A percentile compares a stretch with the other conserved stretches of the same genome.
Conservation (phyloP, 1,139 yeast species). For the Suhomyces guaymorum region DNA sequence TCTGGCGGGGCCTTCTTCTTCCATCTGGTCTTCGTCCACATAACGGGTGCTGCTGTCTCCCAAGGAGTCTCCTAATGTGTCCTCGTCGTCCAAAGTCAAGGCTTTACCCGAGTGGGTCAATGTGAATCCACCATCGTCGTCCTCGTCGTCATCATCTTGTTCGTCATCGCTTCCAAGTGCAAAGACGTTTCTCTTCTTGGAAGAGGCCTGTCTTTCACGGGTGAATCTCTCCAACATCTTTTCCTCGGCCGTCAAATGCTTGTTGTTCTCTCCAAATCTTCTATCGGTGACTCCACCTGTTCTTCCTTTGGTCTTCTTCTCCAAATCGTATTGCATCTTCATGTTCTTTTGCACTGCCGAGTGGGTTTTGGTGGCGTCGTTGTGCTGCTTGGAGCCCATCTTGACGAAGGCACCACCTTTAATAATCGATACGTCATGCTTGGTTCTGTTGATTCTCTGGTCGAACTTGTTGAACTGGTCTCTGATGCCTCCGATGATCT, state of each 20-base stretch:
- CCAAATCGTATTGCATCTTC: slow-evolving; percentile 64
- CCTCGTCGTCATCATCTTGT: slow-evolving; percentile 46
- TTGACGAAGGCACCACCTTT: slow-evolving; percentile 55
- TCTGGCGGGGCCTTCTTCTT: slow-evolving; percentile 39
- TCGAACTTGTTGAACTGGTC: slow-evolving; percentile 90
- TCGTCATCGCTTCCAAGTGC: slow-evolving; percentile 74
- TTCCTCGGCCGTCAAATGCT: slow-evolving; percentile 75
- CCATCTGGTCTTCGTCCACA: slow-evolving; percentile 38
- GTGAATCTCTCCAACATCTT: slow-evolving; percentile 95
- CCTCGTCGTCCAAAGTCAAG: slow-evolving; percentile 45
- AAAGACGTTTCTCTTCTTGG: slow-evolving; percentile 55
- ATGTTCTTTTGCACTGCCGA: slow-evolving; percentile 79
- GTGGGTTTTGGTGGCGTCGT: slow-evolving; percentile 50
- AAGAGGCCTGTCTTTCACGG: slow-evolving; percentile 69
- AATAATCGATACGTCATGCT: slow-evolving; percentile 61
- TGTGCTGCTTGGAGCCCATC: slow-evolving; percentile 55
- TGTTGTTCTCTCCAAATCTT: slow-evolving; percentile 88
- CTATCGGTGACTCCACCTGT: slow-evolving; percentile 81
- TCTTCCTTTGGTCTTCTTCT: slow-evolving; percentile 60
- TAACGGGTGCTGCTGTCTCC: slow-evolving; percentile 25
- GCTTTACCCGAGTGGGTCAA: slow-evolving; percentile 84
- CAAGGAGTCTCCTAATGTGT: slow-evolving; percentile 20
- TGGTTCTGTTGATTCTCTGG: slow-evolving; percentile 66
- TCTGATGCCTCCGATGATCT: slow-evolving; percentile 62
- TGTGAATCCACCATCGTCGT: slow-evolving; percentile 44